Evolutionary conservation across 1,139 yeast genomes (phyloP), one percentile per base, ranked within the genome.

Genomic region (Dujonia santamariae): DNA sequence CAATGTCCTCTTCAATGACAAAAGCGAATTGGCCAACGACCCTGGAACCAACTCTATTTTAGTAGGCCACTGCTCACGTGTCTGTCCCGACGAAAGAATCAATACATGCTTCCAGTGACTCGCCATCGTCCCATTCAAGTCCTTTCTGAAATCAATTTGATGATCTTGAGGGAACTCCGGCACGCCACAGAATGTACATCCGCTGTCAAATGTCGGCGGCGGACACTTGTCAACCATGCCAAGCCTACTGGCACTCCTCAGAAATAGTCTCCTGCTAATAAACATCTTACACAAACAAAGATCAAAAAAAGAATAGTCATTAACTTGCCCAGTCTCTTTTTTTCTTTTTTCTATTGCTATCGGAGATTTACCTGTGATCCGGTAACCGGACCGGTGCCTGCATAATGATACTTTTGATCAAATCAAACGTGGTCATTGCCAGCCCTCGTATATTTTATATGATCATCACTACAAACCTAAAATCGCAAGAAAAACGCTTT

Each of bases 21-120:
- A 51, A 22, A 72, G 53, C 24, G 58, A 61, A 3, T 54, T 45
- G n/a, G 67, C 60, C 26, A 76, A 45, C 1, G 76, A 60, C 0
- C 61, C 69, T 0, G 75, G 73, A 20, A 57, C 57, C 32, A 64
- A 44, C 38, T 80, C 85, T 22, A 79, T 64, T 42, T 72, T 70
- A 7, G 79, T 67, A 2, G 84, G 81, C 82, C 87, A 77, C 2
- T 61, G 57, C 15, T 47, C 48, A 26, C 45, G 45, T 19, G 53
- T 53, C 1, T 44, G 32, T 15, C 53, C 50, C 0, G 64, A 63
- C 2, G 78, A 71, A 16, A 76, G 56, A 7, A 79, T 62, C 19
- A 83, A 48, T 4, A 78, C 59, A 49, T 81, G 85, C 41, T 78
- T 78, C 67, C 74, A 71, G 11, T 75, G 72, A 3, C 56, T 47